Percentiles rank a stretch among this genome's conserved stretches.
phyloP scores from a whole-genome alignment of 371 early-diverging fungal genomes.

The Catenaria anguillulae region DNA sequence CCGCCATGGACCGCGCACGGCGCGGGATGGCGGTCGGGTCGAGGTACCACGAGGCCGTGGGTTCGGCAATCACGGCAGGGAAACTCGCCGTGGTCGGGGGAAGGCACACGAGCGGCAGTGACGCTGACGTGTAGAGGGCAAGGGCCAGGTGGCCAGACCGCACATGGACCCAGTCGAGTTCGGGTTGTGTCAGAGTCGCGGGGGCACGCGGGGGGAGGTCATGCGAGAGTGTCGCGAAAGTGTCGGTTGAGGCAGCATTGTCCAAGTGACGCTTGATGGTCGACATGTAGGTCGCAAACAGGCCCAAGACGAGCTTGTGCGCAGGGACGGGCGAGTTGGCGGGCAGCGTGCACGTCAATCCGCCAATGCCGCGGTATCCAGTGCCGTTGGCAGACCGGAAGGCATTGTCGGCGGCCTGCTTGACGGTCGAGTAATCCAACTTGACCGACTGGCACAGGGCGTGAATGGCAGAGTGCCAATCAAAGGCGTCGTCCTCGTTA shows the following conservation, averaged over 20 bases:
- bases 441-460: background rate
- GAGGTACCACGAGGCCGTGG: background rate
- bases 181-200: background rate
- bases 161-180: background rate
- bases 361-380: background rate
- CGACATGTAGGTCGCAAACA: background rate
- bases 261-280: background rate
- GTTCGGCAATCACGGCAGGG: background rate
- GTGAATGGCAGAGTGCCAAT: background rate
- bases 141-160: background rate
- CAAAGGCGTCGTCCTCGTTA: slow-evolving; percentile 3
- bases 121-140: background rate
- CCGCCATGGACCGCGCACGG: background rate
- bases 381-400: background rate
- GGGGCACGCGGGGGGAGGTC: background rate
- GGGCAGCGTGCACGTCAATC: background rate
- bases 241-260: no score
- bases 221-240: no score
- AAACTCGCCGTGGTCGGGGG: background rate
- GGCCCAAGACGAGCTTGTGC: background rate
- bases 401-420: background rate
- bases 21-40: background rate
- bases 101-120: background rate
- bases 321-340: no score
- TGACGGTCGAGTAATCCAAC: background rate